Evolutionary conservation across 805 yeast species (phyloP), one percentile per base, ranked within the genome.

Genomic region (Yamadazyma takamatsuzukensis): DNA sequence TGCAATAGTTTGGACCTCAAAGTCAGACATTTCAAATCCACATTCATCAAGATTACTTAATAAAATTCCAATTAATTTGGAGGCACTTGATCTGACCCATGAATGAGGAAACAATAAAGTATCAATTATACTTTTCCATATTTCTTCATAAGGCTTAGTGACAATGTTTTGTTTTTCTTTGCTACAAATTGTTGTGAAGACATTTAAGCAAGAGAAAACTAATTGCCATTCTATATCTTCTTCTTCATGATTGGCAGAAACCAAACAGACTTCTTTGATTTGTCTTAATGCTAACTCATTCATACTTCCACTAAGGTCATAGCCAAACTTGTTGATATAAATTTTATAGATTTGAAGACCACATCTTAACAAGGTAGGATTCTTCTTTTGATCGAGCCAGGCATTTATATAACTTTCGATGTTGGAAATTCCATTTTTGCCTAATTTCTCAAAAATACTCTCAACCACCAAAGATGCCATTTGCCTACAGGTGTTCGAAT

Each of bases 51-150:
- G 29, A 31, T 70, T 65, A 6, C 70, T 48, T 35, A 84, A 61
- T 30, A 83, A 51, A 1, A 58, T 48, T 1, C 81, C 79, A 24
- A 79, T 53, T 21, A 86, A 61, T 33, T 89, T 66, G 5, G 80
- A 61, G 1, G 94, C 64, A 4, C 72, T 60, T 37, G 83, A 65
- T 47, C 97, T 75, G 5, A 89, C 83, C 97, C 97, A 89, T 1
- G 93, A 70, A 56, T 89, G 97, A 2, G 97, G 97, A 53, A 76
- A 89, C 32, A 89, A 62, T 33, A 88, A 65, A 18, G 78, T 58
- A 3, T 69, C 71, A 15, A 75, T 64, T 3, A 83, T 56, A 12
- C 57, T 52, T 3, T 53, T 44, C 88, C 90, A 83, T 6, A 72
- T 46, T 0, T 16, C 13, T 28, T 58, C 65, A 45, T 62, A 67